Base-by-base conservation (phyloP, 768 basidiomycete genomes). In the Suillus weaverae region DNA sequence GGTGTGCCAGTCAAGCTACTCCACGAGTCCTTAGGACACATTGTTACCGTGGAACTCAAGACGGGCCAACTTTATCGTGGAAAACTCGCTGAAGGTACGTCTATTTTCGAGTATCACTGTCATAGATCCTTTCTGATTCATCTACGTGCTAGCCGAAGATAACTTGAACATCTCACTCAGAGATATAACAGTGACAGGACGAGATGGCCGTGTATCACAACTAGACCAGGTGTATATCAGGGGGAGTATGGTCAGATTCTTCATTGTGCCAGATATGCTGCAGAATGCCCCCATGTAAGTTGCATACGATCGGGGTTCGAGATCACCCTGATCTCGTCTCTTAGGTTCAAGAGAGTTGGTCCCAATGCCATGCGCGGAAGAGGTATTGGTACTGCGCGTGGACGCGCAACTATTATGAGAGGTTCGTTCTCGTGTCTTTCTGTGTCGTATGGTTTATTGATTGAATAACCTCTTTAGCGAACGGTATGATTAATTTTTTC, bases 201-300 rank as follows among this genome's bases (percentile, higher is more conserved):
- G 97, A 61, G 97, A 99, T 83, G 97, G 97, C 32, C 94, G 97
- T 71, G 95, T 99, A 35, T 97, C 97, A 14, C 97, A 99, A 76
- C 84, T 99, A 60, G 97, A 99, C 81, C 97, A 98, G 78, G 97
- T 98, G 38, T 99, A 99, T 79, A 99, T 99, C 70, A 85, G 97
- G 71, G 97, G 97, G 64, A 96, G 95, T 76, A 97, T 98, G 93
- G 84, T 98, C 69, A 86, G 97, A 69, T 99, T 97, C 83, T 97
- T 99, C 81, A 98, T 99, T 77, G 97, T 99, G 26, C 97, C 97
- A 62, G 97, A 99, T 79, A 98, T 99, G 93, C 82, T 99, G 70
- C 93, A 98, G 76, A 99, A 99, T 76, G 97, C 97, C 16, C 97
- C 97, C 22, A 99, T 99, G 97, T 96, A 74, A 76, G 92, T 81